Evolutionary conservation across 2,329 filamentous ascomycete genomes (phyloP), one percentile per base, ranked within the genome.

Genomic region (Trichoderma koningii): DNA sequence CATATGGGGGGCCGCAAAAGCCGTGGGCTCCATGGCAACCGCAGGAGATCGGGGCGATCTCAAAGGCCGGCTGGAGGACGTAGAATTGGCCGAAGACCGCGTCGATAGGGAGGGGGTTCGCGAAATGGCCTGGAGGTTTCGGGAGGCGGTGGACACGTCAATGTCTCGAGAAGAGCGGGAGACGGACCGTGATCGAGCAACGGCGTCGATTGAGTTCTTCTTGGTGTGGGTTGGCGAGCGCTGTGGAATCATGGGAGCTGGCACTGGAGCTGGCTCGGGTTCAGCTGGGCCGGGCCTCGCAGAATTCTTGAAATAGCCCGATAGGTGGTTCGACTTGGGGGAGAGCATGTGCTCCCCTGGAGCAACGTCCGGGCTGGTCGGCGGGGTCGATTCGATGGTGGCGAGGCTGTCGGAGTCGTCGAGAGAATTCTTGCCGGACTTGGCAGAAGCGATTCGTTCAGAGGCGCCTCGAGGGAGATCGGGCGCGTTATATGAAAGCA

Each of bases 401-500:
- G 80, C 83, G 44, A 81, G 78, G 65, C 85, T 85, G 70, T 94
- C 91, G 5, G 89, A 92, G 69, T 94, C 91, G 66, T 90, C 88
- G 48, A 87, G 87, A 3, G 89, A 92, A 69, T 94, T 91, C 66
- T 90, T 88, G 48, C 86, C 86, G 3, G 89, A 90, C 70, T 84
- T 79, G 3, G 83, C 81, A 7, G 79, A 80, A 71, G 81, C 81
- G 73, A 81, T 81, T 45, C 84, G 85, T 12, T 81, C 71, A 38
- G 59, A 26, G 34, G 50, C 50, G 19, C 48, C 23, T 52, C 73
- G 83, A 51, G 81, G 80, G 68, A 97, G 88, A 74, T 97, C 90
- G 57, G 94, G 94, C 10, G 95, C 93, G 74, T 94, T 94, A 83
- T 97, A 97, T 7, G 92, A 93, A 63, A 97, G 88, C 85, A 96